Percentiles rank a stretch among this genome's conserved stretches.
Conservation (phyloP, 306 rosid genomes). For the Cucurbita ficifolia region DNA sequence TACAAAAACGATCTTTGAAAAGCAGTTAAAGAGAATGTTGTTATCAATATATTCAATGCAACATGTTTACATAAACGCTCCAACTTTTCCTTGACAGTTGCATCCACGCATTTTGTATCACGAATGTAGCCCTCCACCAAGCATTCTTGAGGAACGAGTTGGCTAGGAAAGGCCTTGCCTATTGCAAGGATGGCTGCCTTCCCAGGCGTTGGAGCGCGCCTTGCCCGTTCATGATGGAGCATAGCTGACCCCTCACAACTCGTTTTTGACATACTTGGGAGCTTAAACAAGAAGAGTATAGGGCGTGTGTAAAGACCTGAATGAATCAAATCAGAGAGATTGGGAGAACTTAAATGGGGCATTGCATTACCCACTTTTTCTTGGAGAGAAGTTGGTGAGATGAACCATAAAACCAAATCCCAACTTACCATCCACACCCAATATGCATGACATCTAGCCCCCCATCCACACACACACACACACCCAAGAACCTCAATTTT, state of each 20-base stretch:
- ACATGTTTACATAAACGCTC: slow-evolving; percentile 72
- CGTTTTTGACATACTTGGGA: slow-evolving; percentile 36
- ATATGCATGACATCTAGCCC: neutral
- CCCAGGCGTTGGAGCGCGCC: slow-evolving; percentile 44
- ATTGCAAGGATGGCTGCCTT: slow-evolving; percentile 77
- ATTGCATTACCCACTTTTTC: slow-evolving; percentile 16
- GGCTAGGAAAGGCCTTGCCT: slow-evolving; percentile 86
- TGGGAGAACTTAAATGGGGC: slow-evolving; percentile 23
- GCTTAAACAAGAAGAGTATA: neutral
- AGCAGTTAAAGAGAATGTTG: neutral
- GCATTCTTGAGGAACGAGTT: slow-evolving; percentile 84
- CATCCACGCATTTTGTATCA: slow-evolving; percentile 68
- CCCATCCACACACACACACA: neutral
- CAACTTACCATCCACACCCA: neutral
- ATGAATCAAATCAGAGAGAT: slow-evolving; percentile 1
- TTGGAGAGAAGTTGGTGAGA: slow-evolving; percentile 51
- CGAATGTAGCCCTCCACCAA: slow-evolving; percentile 88
- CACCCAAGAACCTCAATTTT: neutral
- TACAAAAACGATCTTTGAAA: neutral
- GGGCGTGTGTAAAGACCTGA: slow-evolving; percentile 10
- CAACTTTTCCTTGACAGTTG: slow-evolving; percentile 59
- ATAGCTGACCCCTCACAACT: slow-evolving; percentile 15
- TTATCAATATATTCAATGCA: neutral
- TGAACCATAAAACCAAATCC: neutral
- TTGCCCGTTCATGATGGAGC: slow-evolving; percentile 8